Evolutionary conservation across 164 flowering plant genomes (phyloP).

Genomic region (Macadamia integrifolia): DNA sequence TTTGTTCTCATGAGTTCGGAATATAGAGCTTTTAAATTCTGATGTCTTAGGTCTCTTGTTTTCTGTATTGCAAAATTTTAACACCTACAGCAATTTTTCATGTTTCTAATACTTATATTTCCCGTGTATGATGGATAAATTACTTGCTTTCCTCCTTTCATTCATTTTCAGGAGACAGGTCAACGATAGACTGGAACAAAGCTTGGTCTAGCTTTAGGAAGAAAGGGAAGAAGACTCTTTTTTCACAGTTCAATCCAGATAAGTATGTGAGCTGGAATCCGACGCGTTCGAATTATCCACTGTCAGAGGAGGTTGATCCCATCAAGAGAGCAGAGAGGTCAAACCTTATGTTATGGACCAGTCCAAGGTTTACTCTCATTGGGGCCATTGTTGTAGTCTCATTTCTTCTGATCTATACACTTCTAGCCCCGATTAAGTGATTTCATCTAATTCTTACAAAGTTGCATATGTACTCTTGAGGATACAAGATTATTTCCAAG

Average conservation of each 20-base stretch:
- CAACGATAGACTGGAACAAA: constrained; percentile 87
- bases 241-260: constrained; percentile 63
- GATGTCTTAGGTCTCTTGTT: too few relatives aligned
- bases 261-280: constrained; percentile 97
- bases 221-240: constrained; percentile 53
- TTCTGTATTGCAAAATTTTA: too few relatives aligned
- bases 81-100: too few relatives aligned
- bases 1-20: too few relatives aligned
- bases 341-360: constrained; percentile 83
- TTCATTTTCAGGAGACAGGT: constrained; percentile 45
- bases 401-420: constrained; percentile 48
- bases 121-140: neutral
- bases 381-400: constrained; percentile 71
- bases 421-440: constrained; percentile 63
- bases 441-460: constrained; percentile 1
- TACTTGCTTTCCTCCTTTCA: neutral
- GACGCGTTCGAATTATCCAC: constrained; percentile 69
- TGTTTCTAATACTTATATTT: neutral
- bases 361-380: constrained; percentile 70
- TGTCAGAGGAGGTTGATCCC: constrained; percentile 89
- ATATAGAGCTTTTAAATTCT: too few relatives aligned
- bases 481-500: constrained; percentile 1
- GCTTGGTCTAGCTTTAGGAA: constrained; percentile 86
- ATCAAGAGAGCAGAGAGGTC: constrained; percentile 87
- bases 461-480: neutral